A percentile compares a stretch with the other conserved stretches of the same genome.
Evolutionary conservation across 495 filamentous ascomycete genomes (phyloP).

Genomic region (Tuber magnatum): DNA sequence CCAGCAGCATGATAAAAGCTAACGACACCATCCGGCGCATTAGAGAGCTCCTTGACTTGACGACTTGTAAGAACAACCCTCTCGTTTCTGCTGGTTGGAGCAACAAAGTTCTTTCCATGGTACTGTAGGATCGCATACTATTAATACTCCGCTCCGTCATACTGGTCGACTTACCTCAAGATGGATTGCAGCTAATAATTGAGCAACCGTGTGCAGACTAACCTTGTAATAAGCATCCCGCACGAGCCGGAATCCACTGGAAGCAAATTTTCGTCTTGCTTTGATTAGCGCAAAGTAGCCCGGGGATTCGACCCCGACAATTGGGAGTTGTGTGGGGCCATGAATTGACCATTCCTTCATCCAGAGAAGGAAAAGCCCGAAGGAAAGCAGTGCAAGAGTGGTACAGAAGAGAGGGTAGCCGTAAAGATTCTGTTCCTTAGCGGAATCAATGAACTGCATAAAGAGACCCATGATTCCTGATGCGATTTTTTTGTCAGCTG

Average conservation of each 20-base stretch:
- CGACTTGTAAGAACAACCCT: not conserved
- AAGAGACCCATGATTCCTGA: not conserved
- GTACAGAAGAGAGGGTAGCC: not conserved
- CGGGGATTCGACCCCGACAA: not conserved
- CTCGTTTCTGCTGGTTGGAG: not conserved
- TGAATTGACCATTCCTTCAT: not conserved
- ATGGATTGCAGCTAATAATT: not conserved
- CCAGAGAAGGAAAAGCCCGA: not conserved
- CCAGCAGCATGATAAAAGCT: not conserved
- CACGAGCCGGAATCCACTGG: not conserved
- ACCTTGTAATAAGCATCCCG: not conserved
- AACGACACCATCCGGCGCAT: not conserved
- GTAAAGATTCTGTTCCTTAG: not conserved
- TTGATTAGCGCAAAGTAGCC: not conserved
- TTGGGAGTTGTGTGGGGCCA: not conserved
- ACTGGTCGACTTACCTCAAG: not conserved
- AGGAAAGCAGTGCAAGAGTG: not conserved
- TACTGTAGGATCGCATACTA: not conserved
- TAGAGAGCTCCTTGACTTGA: not conserved
- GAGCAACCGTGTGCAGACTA: too few species aligned
- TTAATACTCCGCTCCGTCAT: not conserved
- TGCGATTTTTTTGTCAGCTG: not conserved
- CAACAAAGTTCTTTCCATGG: not conserved
- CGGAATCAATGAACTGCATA: not conserved
- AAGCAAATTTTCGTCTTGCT: not conserved